A percentile compares a stretch with the other conserved stretches of the same genome.
Evolutionary conservation across 495 filamentous ascomycete species (phyloP).

Genomic region (Durotheca rogersii): DNA sequence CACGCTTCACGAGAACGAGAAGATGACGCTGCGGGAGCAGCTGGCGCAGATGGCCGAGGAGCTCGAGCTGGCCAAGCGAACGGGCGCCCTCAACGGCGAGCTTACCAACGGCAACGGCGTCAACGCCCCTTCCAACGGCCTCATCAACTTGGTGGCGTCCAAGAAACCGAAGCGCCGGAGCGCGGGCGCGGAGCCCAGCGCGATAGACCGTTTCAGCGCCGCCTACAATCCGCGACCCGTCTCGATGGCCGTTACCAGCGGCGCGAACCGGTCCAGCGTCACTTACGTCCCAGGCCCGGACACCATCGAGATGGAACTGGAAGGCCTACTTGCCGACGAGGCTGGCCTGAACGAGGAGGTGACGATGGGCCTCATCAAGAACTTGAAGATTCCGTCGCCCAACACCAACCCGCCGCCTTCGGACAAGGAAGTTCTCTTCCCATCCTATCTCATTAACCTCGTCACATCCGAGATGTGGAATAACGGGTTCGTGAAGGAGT

Average conservation of each 20-base stretch:
- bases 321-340: conserved; percentile 90
- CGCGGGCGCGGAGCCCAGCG: conserved; percentile 82
- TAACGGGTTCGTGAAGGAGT: conserved; percentile 99
- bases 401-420: conserved; percentile 80
- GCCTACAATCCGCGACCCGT: conserved; percentile 93
- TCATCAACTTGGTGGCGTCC: conserved; percentile 94
- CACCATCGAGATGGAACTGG: conserved; percentile 89
- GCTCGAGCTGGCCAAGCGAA: conserved; percentile 78
- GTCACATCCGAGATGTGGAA: conserved; percentile 99
- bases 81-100: conserved; percentile 64
- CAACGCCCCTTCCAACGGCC: conserved; percentile 62
- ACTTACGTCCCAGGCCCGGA: conserved; percentile 77
- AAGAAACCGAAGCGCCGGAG: conserved; percentile 97
- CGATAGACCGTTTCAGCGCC: conserved; percentile 81
- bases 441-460: conserved; percentile 97
- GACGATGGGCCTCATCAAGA: conserved; percentile 89
- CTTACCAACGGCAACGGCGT: conserved; percentile 62
- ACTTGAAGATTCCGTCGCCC: conserved; percentile 90
- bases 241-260: conserved; percentile 78
- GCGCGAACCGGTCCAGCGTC: conserved; percentile 59
- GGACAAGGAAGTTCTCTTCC: conserved; percentile 98
- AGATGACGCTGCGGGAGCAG: conserved; percentile 78
- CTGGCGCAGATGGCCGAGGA: conserved; percentile 89
- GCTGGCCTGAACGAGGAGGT: conserved; percentile 96
- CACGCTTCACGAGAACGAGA: conserved; percentile 75